Conservation (phyloP, 345 rosid species). For the Brassica incana region DNA sequence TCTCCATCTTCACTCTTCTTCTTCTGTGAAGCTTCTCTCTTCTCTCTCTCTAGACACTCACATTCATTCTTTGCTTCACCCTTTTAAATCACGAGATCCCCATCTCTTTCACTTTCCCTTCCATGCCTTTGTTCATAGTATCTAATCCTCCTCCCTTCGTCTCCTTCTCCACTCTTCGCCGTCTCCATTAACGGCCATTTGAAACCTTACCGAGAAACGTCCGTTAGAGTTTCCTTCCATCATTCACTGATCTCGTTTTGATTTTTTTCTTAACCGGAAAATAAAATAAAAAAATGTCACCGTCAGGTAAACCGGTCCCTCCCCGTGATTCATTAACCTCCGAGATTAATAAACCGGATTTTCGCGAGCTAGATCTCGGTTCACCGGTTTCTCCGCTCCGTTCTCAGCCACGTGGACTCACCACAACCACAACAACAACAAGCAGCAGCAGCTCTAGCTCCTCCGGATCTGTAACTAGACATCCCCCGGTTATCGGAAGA, state of each 20-base stretch:
- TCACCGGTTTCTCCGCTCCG: slow-evolving; percentile 97
- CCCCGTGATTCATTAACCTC: slow-evolving; percentile 58
- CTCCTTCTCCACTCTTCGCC: slow-evolving; percentile 26
- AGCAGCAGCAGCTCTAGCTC: slow-evolving; percentile 75
- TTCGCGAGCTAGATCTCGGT: slow-evolving; percentile 91
- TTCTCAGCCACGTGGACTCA: slow-evolving; percentile 49
- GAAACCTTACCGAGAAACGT: neutral
- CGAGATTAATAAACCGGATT: slow-evolving; percentile 89
- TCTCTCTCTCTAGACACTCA: slow-evolving; percentile 42
- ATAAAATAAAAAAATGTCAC: slow-evolving; percentile 50
- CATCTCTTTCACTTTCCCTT: slow-evolving; percentile 31
- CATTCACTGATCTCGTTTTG: neutral
- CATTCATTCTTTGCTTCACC: slow-evolving; percentile 70
- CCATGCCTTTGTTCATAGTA: slow-evolving; percentile 9
- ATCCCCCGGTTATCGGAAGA: slow-evolving; percentile 38
- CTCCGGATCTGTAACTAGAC: slow-evolving; percentile 62
- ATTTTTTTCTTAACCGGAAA: neutral
- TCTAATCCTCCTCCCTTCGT: slow-evolving; percentile 19
- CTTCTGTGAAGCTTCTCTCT: slow-evolving; percentile 44
- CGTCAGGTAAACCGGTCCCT: slow-evolving; percentile 49
- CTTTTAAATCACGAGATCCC: slow-evolving; percentile 79
- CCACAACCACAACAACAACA: slow-evolving; percentile 28
- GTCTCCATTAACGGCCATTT: slow-evolving; percentile 27
- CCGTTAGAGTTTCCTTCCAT: neutral
- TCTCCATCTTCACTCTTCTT: slow-evolving; percentile 35